phyloP scores from a whole-genome alignment of 345 rosid species.

The Sonneratia caseolaris region DNA sequence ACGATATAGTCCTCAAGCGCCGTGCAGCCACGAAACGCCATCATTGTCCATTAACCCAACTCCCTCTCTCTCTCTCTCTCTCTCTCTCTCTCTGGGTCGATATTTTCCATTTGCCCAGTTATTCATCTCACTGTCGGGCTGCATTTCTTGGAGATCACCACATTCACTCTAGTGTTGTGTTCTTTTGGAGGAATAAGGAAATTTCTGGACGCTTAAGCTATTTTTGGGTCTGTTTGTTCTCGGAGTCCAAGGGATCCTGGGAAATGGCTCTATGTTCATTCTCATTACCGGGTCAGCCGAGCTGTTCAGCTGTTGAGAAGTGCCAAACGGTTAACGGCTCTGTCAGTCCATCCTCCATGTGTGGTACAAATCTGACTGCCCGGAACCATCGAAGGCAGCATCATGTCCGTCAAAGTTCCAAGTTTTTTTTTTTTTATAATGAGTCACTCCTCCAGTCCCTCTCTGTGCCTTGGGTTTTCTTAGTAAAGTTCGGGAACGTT shows the following conservation, averaged over 20 bases:
- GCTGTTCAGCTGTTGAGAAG: conserved; percentile 27
- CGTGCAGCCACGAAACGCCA: background rate
- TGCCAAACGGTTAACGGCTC: conserved; percentile 20
- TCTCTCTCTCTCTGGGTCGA: background rate
- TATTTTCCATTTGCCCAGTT: background rate
- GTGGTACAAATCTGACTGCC: conserved; percentile 35
- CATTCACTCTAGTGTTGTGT: background rate
- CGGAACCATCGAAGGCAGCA: conserved; percentile 23
- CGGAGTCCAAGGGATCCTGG: background rate
- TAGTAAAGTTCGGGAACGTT: no score
- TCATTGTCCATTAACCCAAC: background rate
- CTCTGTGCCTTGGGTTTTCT: no score
- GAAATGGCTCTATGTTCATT: conserved; percentile 64
- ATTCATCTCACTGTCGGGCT: background rate
- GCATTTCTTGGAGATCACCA: background rate
- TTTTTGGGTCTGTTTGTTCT: background rate
- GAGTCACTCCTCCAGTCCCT: background rate
- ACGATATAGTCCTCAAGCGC: background rate
- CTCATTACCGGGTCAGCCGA: conserved; percentile 47
- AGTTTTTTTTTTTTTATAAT: conserved; percentile 3
- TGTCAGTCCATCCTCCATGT: conserved; percentile 24
- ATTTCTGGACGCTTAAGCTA: background rate
- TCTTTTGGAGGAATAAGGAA: background rate
- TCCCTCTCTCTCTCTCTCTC: background rate
- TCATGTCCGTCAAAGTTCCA: conserved; percentile 20